Percentiles rank a stretch among this genome's conserved stretches.
phyloP scores from a whole-genome alignment of 495 filamentous ascomycete genomes.

The Lophiostoma macrostomum region DNA sequence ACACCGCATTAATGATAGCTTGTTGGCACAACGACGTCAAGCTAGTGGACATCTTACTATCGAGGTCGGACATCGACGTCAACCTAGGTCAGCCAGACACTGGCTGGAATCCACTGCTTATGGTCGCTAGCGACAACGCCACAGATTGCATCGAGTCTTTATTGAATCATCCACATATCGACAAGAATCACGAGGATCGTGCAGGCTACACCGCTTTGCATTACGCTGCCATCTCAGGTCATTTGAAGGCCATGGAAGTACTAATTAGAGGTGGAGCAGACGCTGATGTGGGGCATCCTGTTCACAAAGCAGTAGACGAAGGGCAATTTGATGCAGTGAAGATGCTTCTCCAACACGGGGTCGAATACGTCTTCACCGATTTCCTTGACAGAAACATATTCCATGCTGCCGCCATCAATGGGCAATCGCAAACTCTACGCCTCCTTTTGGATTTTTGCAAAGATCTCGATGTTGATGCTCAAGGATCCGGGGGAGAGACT shows the following conservation, averaged over 20 bases:
- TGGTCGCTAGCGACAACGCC: conserved; percentile 4
- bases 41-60: conserved; percentile 3
- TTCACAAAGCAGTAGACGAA: conserved; percentile 15
- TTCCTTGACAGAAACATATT: conserved; percentile 7
- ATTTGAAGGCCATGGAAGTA: not conserved
- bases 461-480: conserved; percentile 14
- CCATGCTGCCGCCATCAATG: conserved; percentile 16
- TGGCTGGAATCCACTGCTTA: conserved; percentile 6
- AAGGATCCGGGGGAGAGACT: conserved; percentile 19
- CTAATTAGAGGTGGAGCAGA: conserved; percentile 7
- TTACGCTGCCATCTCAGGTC: conserved; percentile 5
- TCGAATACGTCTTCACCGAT: conserved; percentile 19
- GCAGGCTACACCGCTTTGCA: conserved; percentile 14
- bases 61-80: conserved; percentile 11
- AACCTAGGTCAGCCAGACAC: conserved; percentile 4
- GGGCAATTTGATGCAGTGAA: conserved; percentile 10
- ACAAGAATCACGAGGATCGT: conserved; percentile 4
- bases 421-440: conserved; percentile 5
- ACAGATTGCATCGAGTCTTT: conserved; percentile 33
- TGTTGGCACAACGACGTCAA: not conserved
- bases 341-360: conserved; percentile 9
- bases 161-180: conserved; percentile 17
- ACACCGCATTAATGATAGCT: conserved; percentile 8
- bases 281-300: conserved; percentile 7
- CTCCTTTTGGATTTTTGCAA: conserved; percentile 12